Base-by-base conservation (phyloP, 805 yeast species). In the Sugiyamaella americana region DNA sequence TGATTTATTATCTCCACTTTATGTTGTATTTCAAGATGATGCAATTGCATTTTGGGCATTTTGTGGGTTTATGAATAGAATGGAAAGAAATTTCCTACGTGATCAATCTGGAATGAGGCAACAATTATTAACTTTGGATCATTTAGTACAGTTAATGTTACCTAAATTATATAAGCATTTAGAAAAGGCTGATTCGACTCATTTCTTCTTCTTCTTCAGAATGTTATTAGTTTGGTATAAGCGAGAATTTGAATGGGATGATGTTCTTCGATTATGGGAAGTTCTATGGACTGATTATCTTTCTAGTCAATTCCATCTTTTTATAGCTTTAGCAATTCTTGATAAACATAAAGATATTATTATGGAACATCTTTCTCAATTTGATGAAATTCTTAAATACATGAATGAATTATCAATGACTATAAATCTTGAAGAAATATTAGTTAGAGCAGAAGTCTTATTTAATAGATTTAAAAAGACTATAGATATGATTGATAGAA, bases 221-320 rank as follows among this genome's bases (percentile, higher is more conserved):
- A 91, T 93, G 98, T 68, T 93, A 13, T 70, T 93, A 35, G 97
- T 93, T 2, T 89, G 96, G 96, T 93, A 77, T 62, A 93, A 93
- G 63, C 77, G 98, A 42, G 98, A 93, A 59, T 82, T 93, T 52
- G 75, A 74, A 22, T 85, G 91, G 76, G 77, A 76, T 41, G 86
- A 86, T 46, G 84, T 87, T 1, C 67, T 84, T 59, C 70, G 76
- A 23, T 71, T 91, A n/a, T 91, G 98, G 98, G 98, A 91, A 60
- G 80, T 84, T 2, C 69, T 93, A 40, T 87, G 93, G 81, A 91
- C 98, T 0, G 91, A 91, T 65, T 83, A 69, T 58, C 80, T 86
- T 58, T 77, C 91, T 0, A 80, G 93, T 4, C 97, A 93, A 63
- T 89, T 83, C 62, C 94, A 88, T 56, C 66, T 93, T 32, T 88